These are phyloP conservation scores for Penicillium odoratum DNA, from an alignment of 495 filamentous ascomycete genomes.

Conservation along the genomic window DNA sequence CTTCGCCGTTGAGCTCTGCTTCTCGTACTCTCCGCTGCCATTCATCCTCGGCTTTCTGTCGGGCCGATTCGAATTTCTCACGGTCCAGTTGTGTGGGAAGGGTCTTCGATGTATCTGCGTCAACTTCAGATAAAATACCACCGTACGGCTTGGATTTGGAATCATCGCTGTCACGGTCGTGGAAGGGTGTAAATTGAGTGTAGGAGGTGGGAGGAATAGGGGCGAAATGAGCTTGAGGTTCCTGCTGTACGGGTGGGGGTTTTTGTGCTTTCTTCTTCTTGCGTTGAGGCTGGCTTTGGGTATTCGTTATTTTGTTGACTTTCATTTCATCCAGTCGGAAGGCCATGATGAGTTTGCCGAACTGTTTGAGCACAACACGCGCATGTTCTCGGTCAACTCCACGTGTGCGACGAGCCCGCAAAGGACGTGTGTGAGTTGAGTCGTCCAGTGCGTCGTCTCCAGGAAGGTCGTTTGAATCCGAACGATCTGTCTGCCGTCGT, in stretches of 20 bases:
- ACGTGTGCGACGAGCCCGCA: slow-evolving; percentile 39
- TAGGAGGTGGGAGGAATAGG: slow-evolving; percentile 52
- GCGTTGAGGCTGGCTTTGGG: slow-evolving; percentile 34
- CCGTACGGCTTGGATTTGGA: slow-evolving; percentile 92
- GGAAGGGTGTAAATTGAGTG: slow-evolving; percentile 77
- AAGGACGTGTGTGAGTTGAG: slow-evolving; percentile 32
- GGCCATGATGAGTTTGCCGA: slow-evolving; percentile 52
- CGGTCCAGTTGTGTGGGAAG: slow-evolving; percentile 78
- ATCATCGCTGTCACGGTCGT: slow-evolving; percentile 86
- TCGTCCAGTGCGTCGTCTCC: slow-evolving; percentile 17
- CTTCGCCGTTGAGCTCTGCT: slow-evolving; percentile 48
- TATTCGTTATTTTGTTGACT: slow-evolving; percentile 57
- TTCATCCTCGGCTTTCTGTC: slow-evolving; percentile 85
- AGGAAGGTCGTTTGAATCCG: slow-evolving; percentile 19
- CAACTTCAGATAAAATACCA: slow-evolving; percentile 82
- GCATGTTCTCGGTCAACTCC: slow-evolving; percentile 35
- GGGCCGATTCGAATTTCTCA: slow-evolving; percentile 81
- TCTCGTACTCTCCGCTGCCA: slow-evolving; percentile 68
- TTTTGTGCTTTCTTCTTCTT: slow-evolving; percentile 41
- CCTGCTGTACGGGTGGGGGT: slow-evolving; percentile 32
- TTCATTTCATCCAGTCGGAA: slow-evolving; percentile 61
- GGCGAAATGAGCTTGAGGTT: slow-evolving; percentile 47
- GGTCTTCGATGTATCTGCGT: slow-evolving; percentile 88
- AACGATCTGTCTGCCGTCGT: slow-evolving; percentile 37
- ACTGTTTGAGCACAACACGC: slow-evolving; percentile 36